phyloP scores from a whole-genome alignment of 345 rosid genomes.

The Populus davidiana region DNA sequence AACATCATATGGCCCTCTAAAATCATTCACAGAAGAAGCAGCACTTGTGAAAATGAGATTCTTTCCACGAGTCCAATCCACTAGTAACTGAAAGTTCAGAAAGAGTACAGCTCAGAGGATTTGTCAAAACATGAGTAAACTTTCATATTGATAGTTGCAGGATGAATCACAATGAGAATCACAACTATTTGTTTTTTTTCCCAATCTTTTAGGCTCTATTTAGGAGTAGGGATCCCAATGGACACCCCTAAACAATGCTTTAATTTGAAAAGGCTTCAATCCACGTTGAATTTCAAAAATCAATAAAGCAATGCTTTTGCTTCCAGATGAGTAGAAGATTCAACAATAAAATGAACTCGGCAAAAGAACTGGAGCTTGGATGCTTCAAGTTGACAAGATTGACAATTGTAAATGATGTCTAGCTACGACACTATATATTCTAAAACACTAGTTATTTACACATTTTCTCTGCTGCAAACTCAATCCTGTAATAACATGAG shows the following conservation, averaged over 20 bases:
- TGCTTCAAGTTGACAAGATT: not conserved
- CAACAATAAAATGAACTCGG: not conserved
- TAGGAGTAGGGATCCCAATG: not conserved
- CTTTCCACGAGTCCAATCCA: slow-evolving; percentile 84
- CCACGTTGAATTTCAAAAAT: too few species aligned
- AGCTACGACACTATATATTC: not conserved
- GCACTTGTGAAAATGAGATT: slow-evolving; percentile 76
- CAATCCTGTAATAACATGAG: not conserved
- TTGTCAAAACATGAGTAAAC: not conserved
- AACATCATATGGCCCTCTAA: slow-evolving; percentile 88
- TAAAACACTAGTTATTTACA: not conserved
- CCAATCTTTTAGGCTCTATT: too few species aligned
- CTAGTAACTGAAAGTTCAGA: slow-evolving; percentile 49
- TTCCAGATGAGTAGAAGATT: not conserved
- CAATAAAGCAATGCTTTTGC: not conserved
- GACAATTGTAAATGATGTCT: not conserved
- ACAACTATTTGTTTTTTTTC: not conserved
- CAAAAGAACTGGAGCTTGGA: not conserved
- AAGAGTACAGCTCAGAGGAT: not conserved
- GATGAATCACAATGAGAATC: not conserved
- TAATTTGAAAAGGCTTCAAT: not conserved
- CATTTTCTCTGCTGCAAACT: not conserved
- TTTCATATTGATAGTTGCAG: not conserved
- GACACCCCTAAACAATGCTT: not conserved
- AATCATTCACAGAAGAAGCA: slow-evolving; percentile 60